These are phyloP conservation scores for Chaetomium globosum DNA, from an alignment of 2,329 filamentous ascomycete species.

Conservation along the genomic window DNA sequence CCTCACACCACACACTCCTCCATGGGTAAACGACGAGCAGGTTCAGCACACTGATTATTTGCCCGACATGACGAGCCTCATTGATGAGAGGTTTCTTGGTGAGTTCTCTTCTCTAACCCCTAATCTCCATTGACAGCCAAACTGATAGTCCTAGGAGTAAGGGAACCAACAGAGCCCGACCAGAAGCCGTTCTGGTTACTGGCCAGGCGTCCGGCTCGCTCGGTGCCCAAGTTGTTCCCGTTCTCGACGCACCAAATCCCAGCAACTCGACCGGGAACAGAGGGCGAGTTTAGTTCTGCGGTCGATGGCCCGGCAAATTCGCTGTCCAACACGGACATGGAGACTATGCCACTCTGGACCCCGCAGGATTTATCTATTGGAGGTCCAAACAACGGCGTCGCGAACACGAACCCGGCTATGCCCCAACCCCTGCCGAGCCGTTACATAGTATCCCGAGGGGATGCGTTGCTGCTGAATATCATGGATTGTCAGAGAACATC, in stretches of 20 bases:
- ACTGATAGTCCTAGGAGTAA: neutral
- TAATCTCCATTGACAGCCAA: neutral
- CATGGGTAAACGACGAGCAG: neutral
- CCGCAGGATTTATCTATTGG: neutral
- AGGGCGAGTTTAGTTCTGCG: neutral
- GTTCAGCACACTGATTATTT: neutral
- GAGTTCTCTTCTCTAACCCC: neutral
- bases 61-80: neutral
- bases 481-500: slow-evolving; percentile 5
- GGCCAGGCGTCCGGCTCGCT: neutral
- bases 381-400: neutral
- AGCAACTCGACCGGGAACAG: neutral
- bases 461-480: slow-evolving; percentile 7
- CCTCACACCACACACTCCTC: neutral
- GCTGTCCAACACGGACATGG: neutral
- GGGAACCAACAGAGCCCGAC: neutral
- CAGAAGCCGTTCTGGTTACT: slow-evolving; percentile 2
- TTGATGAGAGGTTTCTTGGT: neutral
- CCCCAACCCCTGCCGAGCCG: neutral
- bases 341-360: neutral
- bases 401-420: too few relatives aligned
- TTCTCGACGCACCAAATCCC: neutral
- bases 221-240: neutral
- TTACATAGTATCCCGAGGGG: neutral
- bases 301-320: neutral